phyloP scores from a whole-genome alignment of 2,329 filamentous ascomycete species.

The Knoxdaviesia capensis region DNA sequence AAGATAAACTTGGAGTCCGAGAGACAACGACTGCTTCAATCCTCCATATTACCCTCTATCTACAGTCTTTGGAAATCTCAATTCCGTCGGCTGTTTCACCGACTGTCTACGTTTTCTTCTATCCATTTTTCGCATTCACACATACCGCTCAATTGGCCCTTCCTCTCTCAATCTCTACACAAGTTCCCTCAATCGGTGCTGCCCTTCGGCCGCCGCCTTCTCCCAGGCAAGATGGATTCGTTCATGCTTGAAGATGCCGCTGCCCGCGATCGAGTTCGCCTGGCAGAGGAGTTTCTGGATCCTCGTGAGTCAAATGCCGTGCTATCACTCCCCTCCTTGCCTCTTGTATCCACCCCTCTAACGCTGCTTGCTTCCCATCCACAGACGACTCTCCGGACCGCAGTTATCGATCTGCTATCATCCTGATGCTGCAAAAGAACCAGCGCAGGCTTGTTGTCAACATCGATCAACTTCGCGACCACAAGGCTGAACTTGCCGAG shows the following conservation, averaged over 20 bases:
- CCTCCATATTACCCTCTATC: no score
- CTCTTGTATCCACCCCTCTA: conserved; percentile 8
- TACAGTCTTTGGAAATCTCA: no score
- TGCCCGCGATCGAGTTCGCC: conserved; percentile 62
- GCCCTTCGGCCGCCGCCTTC: background rate
- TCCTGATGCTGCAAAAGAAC: conserved; percentile 52
- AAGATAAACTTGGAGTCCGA: no score
- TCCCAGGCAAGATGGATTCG: conserved; percentile 40
- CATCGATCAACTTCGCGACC: conserved; percentile 78
- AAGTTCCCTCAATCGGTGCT: background rate
- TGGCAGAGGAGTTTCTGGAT: conserved; percentile 84
- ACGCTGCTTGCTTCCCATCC: background rate
- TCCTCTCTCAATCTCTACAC: background rate
- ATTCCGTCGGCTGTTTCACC: background rate
- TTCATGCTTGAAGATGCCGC: conserved; percentile 69
- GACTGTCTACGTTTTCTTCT: conserved; percentile 3
- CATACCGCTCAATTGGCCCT: background rate
- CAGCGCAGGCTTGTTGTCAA: conserved; percentile 48
- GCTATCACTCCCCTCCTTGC: background rate
- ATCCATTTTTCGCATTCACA: background rate
- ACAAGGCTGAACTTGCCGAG: conserved; percentile 63
- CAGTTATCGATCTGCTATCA: conserved; percentile 80
- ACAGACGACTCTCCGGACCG: conserved; percentile 31
- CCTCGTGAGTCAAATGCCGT: conserved; percentile 41
- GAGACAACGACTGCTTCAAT: no score